phyloP scores from a whole-genome alignment of 192 early-diverging fungal species.

The Linderina pennispora region DNA sequence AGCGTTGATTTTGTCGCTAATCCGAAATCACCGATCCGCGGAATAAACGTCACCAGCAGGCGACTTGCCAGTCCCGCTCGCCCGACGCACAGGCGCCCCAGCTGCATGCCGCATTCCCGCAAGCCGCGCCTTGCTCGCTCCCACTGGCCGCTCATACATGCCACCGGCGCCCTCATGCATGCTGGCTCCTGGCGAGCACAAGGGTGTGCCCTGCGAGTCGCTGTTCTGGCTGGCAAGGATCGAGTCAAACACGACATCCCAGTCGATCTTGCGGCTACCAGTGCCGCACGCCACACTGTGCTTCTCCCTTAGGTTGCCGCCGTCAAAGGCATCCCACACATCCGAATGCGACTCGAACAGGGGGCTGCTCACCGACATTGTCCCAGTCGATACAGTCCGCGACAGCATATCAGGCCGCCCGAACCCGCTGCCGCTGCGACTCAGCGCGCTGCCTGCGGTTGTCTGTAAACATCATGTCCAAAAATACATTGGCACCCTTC shows the following conservation, averaged over 20 bases:
- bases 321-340: conserved; percentile 30
- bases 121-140: too few species aligned
- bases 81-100: too few species aligned
- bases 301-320: conserved; percentile 30
- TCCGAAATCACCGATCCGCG: conserved; percentile 92
- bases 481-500: conserved; percentile 81
- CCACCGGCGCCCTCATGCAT: background rate
- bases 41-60: conserved; percentile 29
- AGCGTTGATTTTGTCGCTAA: conserved; percentile 63
- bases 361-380: conserved; percentile 10
- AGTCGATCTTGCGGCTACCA: conserved; percentile 28
- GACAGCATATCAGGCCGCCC: conserved; percentile 63
- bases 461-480: conserved; percentile 48
- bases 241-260: conserved; percentile 37
- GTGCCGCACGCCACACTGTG: background rate
- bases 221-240: conserved; percentile 20
- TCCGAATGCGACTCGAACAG: conserved; percentile 16
- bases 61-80: too few species aligned
- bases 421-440: conserved; percentile 21
- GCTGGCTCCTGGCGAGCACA: background rate
- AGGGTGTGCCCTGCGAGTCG: background rate
- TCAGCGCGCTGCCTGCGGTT: conserved; percentile 30
- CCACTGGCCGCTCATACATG: too few species aligned
- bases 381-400: conserved; percentile 63
- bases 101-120: too few species aligned